These are phyloP conservation scores for Aotearoamyces nothofagi DNA, from an alignment of 2,329 filamentous ascomycete species.

Conservation along the genomic window DNA sequence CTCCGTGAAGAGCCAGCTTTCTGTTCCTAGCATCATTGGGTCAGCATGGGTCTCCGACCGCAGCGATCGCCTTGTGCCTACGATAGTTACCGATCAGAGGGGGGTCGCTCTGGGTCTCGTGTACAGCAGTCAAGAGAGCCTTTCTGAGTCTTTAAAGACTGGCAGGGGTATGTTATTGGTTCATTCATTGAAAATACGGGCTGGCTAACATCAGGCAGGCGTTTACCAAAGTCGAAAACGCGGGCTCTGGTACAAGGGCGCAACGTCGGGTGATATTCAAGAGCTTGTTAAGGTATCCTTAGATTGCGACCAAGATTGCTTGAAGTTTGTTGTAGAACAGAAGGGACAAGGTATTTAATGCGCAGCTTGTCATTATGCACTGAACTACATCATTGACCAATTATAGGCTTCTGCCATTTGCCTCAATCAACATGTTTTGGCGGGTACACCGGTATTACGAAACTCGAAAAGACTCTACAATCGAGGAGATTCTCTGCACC, in stretches of 20 bases:
- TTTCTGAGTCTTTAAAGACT: slow-evolving; percentile 72
- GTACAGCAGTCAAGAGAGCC: slow-evolving; percentile 86
- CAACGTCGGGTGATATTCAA: slow-evolving; percentile 86
- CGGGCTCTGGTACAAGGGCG: slow-evolving; percentile 92
- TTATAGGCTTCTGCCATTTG: slow-evolving; percentile 78
- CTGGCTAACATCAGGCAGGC: slow-evolving; percentile 32
- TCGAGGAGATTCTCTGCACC: slow-evolving; percentile 73
- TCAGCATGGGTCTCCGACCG: slow-evolving; percentile 69
- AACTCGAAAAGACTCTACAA: slow-evolving; percentile 73
- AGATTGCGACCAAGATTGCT: slow-evolving; percentile 87
- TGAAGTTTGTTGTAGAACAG: slow-evolving; percentile 82
- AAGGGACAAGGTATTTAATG: slow-evolving; percentile 56
- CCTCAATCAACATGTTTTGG: slow-evolving; percentile 90
- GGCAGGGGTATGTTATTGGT: slow-evolving; percentile 26
- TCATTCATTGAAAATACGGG: not conserved
- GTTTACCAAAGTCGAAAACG: slow-evolving; percentile 96
- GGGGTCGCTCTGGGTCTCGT: slow-evolving; percentile 77
- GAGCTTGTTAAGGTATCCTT: slow-evolving; percentile 71
- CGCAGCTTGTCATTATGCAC: too few relatives aligned
- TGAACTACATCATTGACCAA: too few relatives aligned
- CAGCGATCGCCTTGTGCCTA: slow-evolving; percentile 71
- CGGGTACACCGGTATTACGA: slow-evolving; percentile 63
- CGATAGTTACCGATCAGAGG: slow-evolving; percentile 78
- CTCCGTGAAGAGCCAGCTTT: slow-evolving; percentile 39
- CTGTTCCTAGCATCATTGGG: slow-evolving; percentile 56